Evolutionary conservation across 2,329 filamentous ascomycete genomes (phyloP), one percentile per base, ranked within the genome.

Genomic region (Sporothrix protearum): DNA sequence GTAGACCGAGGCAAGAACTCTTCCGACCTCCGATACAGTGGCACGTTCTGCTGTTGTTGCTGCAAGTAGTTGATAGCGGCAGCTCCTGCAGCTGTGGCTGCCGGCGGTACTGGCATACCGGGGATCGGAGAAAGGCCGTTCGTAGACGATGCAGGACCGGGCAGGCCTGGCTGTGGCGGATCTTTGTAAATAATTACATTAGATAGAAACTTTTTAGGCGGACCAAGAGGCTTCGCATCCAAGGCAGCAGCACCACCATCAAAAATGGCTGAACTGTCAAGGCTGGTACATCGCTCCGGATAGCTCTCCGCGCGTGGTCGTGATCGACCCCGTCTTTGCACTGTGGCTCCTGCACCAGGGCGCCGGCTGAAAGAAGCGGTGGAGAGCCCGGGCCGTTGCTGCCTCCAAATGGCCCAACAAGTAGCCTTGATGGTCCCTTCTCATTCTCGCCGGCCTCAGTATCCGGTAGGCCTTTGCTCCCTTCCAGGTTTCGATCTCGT

Each of bases 401-500:
- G 9, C 28, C 61, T 5, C 30, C 51, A 16, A 3, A 7, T 2
- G 30, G 2, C 8, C 19, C 28, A 12, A 16, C 47, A 25, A 14
- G 25, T 6, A 36, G 42, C 30, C 19, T n/a, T n/a, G 33, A 30
- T 8, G 47, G 22, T 9, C 22, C 45, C 49, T 63, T 68, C 25
- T 73, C 71, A 6, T 45, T 33, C 63, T 49, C 53, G 39, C 33
- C 57, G 10, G 14, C 45, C 39, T 30, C 49, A 19, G 33, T 25
- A 25, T 19, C 36, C 3, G 59, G 59, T 19, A 28, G 63, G 8
- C 33, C 22, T 39, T 77, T 69, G 80, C 81, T 36, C 80, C 79
- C 76, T 87, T 88, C 88, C 88, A 90, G 3, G 86, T 88, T 75
- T 87, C 86, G 72, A 90, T 90, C 77, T 90, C 88, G 73, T 89